Percentiles rank a stretch among this genome's conserved stretches.
These are phyloP conservation scores for Medicago truncatula DNA, from an alignment of 306 rosid genomes.

Conservation along the genomic window DNA sequence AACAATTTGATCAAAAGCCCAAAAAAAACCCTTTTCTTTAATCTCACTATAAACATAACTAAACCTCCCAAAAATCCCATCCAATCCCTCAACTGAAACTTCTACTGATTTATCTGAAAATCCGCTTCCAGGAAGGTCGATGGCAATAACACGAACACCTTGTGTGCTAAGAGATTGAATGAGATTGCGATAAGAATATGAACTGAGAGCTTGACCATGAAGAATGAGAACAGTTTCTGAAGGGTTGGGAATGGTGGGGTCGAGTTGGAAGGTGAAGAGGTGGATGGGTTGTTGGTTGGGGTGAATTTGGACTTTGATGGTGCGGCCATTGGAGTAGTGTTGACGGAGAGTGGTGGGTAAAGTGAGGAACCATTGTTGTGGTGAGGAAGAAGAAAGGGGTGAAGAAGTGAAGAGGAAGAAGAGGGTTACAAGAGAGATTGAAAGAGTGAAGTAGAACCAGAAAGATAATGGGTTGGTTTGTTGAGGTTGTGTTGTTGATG, in stretches of 20 bases:
- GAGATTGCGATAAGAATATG: constrained; percentile 68
- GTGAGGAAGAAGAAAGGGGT: constrained; percentile 51
- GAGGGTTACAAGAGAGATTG: constrained; percentile 63
- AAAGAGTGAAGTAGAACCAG: constrained; percentile 82
- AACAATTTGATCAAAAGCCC: constrained; percentile 92
- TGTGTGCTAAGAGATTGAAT: constrained; percentile 51
- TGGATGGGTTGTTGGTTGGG: constrained; percentile 61
- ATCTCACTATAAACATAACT: constrained; percentile 70
- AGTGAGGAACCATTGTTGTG: constrained; percentile 75
- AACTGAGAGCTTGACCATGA: constrained; percentile 77
- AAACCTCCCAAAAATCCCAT: constrained; percentile 76
- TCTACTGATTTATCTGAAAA: constrained; percentile 74
- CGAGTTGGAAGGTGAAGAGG: constrained; percentile 64
- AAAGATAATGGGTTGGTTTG: constrained; percentile 60
- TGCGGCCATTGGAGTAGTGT: constrained; percentile 78
- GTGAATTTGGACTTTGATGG: constrained; percentile 69
- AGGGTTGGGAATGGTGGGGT: constrained; percentile 43
- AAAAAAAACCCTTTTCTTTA: constrained; percentile 81
- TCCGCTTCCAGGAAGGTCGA: constrained; percentile 90
- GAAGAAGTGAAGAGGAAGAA: constrained; percentile 58
- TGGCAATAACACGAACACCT: constrained; percentile 61
- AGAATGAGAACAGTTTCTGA: constrained; percentile 68
- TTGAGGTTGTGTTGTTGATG: constrained; percentile 40
- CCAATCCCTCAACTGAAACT: constrained; percentile 52
- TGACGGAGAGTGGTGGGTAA: constrained; percentile 74